phyloP scores from a whole-genome alignment of 225 moss, liverwort and hornwort genomes.

The Bryum argenteum region DNA sequence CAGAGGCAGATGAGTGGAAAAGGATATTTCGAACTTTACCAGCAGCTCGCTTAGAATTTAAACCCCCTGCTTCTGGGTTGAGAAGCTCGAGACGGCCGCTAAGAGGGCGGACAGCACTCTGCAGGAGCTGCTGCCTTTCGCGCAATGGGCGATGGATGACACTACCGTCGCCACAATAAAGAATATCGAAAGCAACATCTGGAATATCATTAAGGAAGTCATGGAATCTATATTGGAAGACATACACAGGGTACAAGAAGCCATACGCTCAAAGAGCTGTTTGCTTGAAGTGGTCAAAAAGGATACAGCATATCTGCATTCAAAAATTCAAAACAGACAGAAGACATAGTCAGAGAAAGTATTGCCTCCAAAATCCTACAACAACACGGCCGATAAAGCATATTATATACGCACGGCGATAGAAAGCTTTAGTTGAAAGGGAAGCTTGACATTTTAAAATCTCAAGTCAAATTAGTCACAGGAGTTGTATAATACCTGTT shows the following conservation, averaged over 20 bases:
- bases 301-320: conserved; percentile 93
- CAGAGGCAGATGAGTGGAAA: conserved; percentile 16
- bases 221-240: not conserved
- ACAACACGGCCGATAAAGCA: not conserved
- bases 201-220: conserved; percentile 44
- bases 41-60: conserved; percentile 43
- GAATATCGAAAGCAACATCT: conserved; percentile 95
- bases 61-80: conserved; percentile 50
- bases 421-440: conserved; percentile 3
- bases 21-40: conserved; percentile 28
- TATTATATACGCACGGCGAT: too few relatives aligned
- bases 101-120: conserved; percentile 62
- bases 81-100: conserved; percentile 84
- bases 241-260: not conserved
- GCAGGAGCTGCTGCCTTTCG: conserved; percentile 76
- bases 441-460: not conserved
- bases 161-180: conserved; percentile 75
- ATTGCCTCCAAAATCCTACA: not conserved
- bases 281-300: conserved; percentile 34
- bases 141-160: conserved; percentile 85
- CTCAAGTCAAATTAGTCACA: conserved; percentile 12
- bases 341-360: conserved; percentile 26
- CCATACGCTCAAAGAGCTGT: not conserved
- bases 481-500: conserved; percentile 51
- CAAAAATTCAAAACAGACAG: conserved; percentile 30